Conservation (phyloP, 139 green algal genomes). For the Chlorokybus atmophyticus region DNA sequence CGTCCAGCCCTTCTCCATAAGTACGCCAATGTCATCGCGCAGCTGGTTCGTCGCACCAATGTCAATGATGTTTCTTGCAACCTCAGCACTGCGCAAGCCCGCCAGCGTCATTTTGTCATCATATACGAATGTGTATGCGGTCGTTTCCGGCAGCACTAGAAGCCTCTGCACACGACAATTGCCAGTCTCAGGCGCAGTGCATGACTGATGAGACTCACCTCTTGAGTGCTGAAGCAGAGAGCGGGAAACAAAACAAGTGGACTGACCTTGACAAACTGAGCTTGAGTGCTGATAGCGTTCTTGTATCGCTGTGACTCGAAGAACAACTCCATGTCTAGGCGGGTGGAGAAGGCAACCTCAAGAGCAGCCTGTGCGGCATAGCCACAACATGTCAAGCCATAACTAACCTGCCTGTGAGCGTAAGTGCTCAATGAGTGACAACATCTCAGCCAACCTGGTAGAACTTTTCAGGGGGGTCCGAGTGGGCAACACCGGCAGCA, state of each 20-base stretch:
- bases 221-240: too few relatives aligned
- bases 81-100: not conserved
- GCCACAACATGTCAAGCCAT: too few relatives aligned
- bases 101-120: not conserved
- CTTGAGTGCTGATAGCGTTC: not conserved
- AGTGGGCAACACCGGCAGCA: not conserved
- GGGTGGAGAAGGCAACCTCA: too few relatives aligned
- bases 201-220: too few relatives aligned
- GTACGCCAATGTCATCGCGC: not conserved
- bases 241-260: too few relatives aligned
- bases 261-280: not conserved
- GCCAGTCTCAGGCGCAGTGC: too few relatives aligned
- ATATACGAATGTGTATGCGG: not conserved
- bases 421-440: too few relatives aligned
- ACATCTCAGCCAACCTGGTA: too few relatives aligned
- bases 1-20: not conserved
- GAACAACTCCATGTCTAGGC: not conserved
- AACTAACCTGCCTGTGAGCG: too few relatives aligned
- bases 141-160: not conserved
- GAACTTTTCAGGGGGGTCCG: not conserved
- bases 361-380: too few relatives aligned
- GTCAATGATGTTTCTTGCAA: not conserved
- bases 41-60: not conserved
- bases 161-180: too few relatives aligned
- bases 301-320: not conserved